Conservation (phyloP, 257 asterid species). For the Salvia rosmarinus region DNA sequence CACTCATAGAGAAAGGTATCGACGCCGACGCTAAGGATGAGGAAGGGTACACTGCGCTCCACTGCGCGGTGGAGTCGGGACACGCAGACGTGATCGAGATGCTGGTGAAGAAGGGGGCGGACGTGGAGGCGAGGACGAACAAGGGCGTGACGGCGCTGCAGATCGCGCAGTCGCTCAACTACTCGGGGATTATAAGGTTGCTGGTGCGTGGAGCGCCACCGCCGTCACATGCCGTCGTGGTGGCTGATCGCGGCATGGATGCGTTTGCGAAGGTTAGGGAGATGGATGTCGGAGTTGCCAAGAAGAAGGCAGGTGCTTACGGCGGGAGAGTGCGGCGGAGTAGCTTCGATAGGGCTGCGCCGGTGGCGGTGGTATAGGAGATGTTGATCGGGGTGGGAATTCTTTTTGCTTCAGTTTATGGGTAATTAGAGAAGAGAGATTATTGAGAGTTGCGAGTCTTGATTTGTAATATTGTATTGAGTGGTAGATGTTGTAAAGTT, state of each 20-base stretch:
- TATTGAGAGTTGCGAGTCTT: slow-evolving; percentile 2
- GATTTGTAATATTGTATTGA: not conserved
- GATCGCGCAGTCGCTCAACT: slow-evolving; percentile 60
- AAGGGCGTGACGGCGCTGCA: slow-evolving; percentile 63
- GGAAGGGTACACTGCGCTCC: slow-evolving; percentile 74
- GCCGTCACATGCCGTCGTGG: slow-evolving; percentile 2
- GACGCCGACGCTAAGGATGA: slow-evolving; percentile 63
- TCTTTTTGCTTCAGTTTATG: not conserved
- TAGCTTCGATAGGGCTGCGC: slow-evolving; percentile 50
- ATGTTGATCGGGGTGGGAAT: not conserved
- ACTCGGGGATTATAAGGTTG: slow-evolving; percentile 63
- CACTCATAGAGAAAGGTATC: slow-evolving; percentile 57
- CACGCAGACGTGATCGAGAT: slow-evolving; percentile 63
- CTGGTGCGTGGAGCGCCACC: slow-evolving; percentile 44
- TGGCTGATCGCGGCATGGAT: slow-evolving; percentile 10
- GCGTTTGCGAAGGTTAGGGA: slow-evolving; percentile 42
- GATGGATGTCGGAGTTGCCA: slow-evolving; percentile 35
- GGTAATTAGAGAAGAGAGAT: not conserved
- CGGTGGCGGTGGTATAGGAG: slow-evolving; percentile 51
- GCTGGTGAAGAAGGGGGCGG: slow-evolving; percentile 75
- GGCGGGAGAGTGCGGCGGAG: slow-evolving; percentile 48
- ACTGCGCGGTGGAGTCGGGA: slow-evolving; percentile 76
- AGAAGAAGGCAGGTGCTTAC: slow-evolving; percentile 44
- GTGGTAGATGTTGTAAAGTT: slow-evolving; percentile 13
- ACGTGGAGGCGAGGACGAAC: slow-evolving; percentile 58